Conservation (phyloP, 345 rosid species). For the Moricandia moricandioides region DNA sequence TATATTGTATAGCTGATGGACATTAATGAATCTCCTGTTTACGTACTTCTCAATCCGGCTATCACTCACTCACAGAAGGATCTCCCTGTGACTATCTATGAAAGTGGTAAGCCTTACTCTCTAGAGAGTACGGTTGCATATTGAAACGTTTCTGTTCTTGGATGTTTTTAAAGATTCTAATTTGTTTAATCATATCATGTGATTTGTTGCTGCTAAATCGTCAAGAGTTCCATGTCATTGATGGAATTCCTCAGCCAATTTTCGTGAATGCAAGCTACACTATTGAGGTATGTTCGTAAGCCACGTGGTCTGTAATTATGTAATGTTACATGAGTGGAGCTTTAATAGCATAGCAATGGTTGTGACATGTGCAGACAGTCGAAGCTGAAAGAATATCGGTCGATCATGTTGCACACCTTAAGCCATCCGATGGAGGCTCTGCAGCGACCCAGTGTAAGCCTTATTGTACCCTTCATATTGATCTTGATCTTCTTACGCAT, state of each 20-base stretch:
- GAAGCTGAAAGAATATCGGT: slow-evolving; percentile 64
- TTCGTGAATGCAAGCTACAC: slow-evolving; percentile 89
- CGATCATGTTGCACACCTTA: slow-evolving; percentile 77
- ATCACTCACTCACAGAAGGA: slow-evolving; percentile 88
- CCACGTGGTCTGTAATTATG: not conserved
- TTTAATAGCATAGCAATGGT: not conserved
- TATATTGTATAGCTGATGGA: slow-evolving; percentile 72
- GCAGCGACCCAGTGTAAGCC: slow-evolving; percentile 35
- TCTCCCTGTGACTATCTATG: slow-evolving; percentile 84
- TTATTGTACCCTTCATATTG: not conserved
- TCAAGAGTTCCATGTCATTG: slow-evolving; percentile 90
- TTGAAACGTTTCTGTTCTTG: not conserved
- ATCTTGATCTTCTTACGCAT: not conserved
- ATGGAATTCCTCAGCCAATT: slow-evolving; percentile 91
- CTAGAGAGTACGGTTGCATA: not conserved
- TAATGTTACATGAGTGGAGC: not conserved
- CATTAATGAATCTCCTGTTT: slow-evolving; percentile 92
- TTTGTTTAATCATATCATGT: not conserved
- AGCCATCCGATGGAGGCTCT: slow-evolving; percentile 84
- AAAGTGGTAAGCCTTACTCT: too few relatives aligned
- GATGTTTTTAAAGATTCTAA: slow-evolving; percentile 2
- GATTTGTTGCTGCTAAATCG: slow-evolving; percentile 16
- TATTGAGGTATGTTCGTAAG: slow-evolving; percentile 60
- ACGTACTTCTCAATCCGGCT: slow-evolving; percentile 81
- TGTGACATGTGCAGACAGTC: slow-evolving; percentile 56